Conservation (phyloP, 2,329 filamentous ascomycete species). For the Arthrobotrys sinensis region DNA sequence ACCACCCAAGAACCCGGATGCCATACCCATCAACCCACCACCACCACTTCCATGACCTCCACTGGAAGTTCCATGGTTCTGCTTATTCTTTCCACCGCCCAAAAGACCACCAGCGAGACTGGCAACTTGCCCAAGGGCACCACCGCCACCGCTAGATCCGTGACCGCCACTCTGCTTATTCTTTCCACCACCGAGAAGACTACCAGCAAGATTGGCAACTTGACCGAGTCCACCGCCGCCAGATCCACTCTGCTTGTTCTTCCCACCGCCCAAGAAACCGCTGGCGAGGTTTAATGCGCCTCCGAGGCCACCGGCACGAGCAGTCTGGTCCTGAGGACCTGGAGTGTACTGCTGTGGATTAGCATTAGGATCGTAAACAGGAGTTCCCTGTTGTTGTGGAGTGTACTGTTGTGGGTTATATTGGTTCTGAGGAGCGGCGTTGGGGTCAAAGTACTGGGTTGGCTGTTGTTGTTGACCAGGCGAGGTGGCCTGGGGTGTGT, state of each 20-base stretch:
- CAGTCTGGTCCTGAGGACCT: constrained; percentile 53
- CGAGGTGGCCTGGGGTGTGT: constrained; percentile 39
- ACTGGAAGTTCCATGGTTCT: constrained; percentile 34
- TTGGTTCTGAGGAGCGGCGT: constrained; percentile 44
- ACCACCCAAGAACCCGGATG: constrained; percentile 53
- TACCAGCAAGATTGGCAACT: constrained; percentile 56
- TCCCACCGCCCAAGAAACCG: constrained; percentile 23
- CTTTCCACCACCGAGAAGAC: constrained; percentile 62
- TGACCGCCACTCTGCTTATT: constrained; percentile 47
- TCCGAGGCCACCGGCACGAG: constrained; percentile 63
- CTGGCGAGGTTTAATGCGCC: constrained; percentile 37
- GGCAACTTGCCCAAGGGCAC: constrained; percentile 57
- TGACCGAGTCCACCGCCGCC: constrained; percentile 57
- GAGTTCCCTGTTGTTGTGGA: constrained; percentile 32
- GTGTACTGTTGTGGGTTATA: constrained; percentile 37
- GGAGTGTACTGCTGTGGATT: constrained; percentile 42
- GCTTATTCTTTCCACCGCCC: constrained; percentile 61
- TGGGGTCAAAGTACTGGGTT: constrained; percentile 55
- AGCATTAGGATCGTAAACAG: constrained; percentile 45
- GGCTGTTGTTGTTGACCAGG: constrained; percentile 37
- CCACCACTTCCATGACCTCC: constrained; percentile 32
- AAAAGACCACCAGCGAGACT: constrained; percentile 62
- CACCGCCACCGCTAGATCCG: constrained; percentile 47
- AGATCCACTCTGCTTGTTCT: constrained; percentile 52
- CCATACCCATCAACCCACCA: constrained; percentile 44